A percentile compares a stretch with the other conserved stretches of the same genome.
Evolutionary conservation across 1,284 basidiomycete genomes (phyloP).

Genomic region (Sphaerobolus stellatus): DNA sequence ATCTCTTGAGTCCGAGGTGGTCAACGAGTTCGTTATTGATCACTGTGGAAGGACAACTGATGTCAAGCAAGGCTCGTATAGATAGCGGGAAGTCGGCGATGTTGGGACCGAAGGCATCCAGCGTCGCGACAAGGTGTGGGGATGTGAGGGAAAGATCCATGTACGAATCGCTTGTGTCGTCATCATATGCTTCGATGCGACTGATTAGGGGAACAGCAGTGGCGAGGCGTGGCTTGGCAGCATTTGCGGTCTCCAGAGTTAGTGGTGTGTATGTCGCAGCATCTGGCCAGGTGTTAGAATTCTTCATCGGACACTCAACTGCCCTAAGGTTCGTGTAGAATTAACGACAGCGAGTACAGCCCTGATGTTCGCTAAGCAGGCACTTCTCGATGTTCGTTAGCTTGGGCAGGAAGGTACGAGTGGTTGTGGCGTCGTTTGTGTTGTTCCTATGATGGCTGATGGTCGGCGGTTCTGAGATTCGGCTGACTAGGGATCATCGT

Average conservation of each 20-base stretch:
- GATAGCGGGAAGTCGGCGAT: background rate
- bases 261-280: background rate
- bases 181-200: background rate
- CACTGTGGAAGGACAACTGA: no score
- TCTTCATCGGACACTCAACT: conserved; percentile 1
- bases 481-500: no score
- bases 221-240: background rate
- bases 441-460: no score
- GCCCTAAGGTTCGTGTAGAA: no score
- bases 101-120: background rate
- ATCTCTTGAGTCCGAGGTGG: background rate
- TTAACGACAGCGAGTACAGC: no score
- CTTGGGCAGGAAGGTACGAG: no score
- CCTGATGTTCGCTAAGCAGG: no score
- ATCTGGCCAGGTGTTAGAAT: background rate
- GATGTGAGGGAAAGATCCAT: no score
- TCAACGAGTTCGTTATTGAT: background rate
- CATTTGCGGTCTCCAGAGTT: background rate
- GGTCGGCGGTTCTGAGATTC: no score
- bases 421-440: no score
- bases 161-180: background rate
- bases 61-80: background rate
- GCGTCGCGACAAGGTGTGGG: background rate
- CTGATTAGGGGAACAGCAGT: background rate
- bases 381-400: no score